Evolutionary conservation across 2,329 filamentous ascomycete genomes (phyloP).

Genomic region (Neofusicoccum umdonicola): DNA sequence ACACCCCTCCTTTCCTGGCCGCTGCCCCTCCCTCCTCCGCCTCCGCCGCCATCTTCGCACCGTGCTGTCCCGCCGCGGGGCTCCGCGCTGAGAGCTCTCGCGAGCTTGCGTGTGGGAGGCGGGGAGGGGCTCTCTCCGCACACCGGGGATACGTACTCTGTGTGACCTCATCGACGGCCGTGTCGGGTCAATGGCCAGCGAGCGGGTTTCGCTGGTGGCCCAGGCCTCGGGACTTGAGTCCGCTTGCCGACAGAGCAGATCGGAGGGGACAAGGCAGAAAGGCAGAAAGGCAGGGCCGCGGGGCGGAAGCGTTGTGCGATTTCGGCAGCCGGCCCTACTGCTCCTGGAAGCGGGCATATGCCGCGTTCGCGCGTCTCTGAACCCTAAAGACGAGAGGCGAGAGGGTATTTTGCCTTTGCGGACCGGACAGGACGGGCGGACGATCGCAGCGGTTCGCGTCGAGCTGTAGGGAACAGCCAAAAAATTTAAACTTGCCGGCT

Average conservation of each 20-base stretch:
- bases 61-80: slow-evolving; percentile 7
- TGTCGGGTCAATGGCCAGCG: slow-evolving; percentile 5
- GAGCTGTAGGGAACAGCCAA: too few relatives aligned
- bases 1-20: background rate
- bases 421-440: too few relatives aligned
- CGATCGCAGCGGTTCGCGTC: too few relatives aligned
- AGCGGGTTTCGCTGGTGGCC: background rate
- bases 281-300: background rate
- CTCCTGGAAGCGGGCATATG: background rate
- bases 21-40: too few relatives aligned
- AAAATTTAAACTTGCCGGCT: too few relatives aligned
- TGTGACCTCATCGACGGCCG: background rate
- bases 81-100: background rate
- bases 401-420: too few relatives aligned
- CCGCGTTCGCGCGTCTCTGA: too few relatives aligned
- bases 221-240: background rate
- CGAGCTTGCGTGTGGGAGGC: too few relatives aligned
- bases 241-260: background rate
- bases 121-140: background rate
- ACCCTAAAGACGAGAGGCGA: too few relatives aligned
- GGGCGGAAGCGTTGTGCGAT: background rate
- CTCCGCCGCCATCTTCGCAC: background rate
- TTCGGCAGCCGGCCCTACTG: background rate
- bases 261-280: background rate
- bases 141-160: background rate